Base-by-base conservation (phyloP, 169 alveolate genomes). In the Prorocentrum cordatum region DNA sequence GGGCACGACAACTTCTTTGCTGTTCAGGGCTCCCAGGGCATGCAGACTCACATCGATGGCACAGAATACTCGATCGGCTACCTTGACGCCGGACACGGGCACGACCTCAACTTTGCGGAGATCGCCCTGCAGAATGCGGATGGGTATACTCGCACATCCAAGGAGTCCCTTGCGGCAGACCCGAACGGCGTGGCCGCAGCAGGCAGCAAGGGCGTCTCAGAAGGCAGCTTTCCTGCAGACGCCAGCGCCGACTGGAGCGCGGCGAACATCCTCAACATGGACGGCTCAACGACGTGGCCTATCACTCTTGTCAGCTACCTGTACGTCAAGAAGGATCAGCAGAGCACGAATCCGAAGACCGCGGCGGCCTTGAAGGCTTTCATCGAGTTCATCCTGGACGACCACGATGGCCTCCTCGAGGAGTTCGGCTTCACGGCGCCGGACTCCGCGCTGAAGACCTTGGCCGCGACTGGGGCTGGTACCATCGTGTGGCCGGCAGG, bases 241-340 rank as follows among this genome's bases (percentile, higher is more conserved):
- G 62, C 29, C 24, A 26, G 62, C 6, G 36, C 62, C 12, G 82
- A 70, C 42, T 38, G 62, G 82, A n/a, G n/a, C n/a, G n/a, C n/a
- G n/a, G n/a, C n/a, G 89, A 79, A 79, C 77, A 75, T 79, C 26
- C 61, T 59, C 35, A 67, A 79, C 89, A 79, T 79, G 89, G 77
- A 59, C 2, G 89, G 89, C 2, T 62, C 26, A 45, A 20, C 20
- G 66, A 79, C 89, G 5, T 79, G 89, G 89, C 89, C 89, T 7
- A 79, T 79, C 59, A 66, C 61, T 20, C 35, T 79, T 22, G 89
- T 79, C 72, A 79, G 89, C 77, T 79, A 79, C 58, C 50, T 79
- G 66, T 79, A 79, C 27, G 89, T 79, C 36, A 61, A 62, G 67
- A 79, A 79, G 67, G 89, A 79, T 29, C 89, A 79, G 27, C 10